Evolutionary conservation across 768 basidiomycete genomes (phyloP), one percentile per base, ranked within the genome.

Genomic region (Termitomyces sp.): DNA sequence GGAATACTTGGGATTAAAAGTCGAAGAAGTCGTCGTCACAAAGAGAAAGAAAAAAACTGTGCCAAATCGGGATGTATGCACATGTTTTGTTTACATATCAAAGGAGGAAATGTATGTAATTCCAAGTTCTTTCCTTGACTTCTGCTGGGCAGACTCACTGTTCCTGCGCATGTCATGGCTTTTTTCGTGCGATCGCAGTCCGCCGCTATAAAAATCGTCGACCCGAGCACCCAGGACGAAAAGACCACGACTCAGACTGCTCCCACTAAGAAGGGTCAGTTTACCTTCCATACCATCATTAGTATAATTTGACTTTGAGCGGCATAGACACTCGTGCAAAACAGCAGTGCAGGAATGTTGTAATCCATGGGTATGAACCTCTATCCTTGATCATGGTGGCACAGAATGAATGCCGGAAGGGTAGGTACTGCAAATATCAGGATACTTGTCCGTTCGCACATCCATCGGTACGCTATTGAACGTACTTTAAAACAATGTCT

Each of bases 381-480:
- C 14, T 14, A 20, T 32, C 13, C 4, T 38, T 40, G 38, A 38
- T 42, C 13, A 20, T 43, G 16, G 16, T 24, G 22, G 20, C 35
- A 49, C n/a, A 16, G 20, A 46, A 24, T 51, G 13, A 54, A 44
- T 42, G 16, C 28, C 42, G 30, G 22, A 26, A 54, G 24, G 18
- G 16, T 57, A 94, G 92, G 43, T 86, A 79, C 57, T 95, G 93
- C 76, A 88, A 89, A 75, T 92, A 80, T 64, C 84, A 94, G 72
- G 88, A 90, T 66, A 90, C 90, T 58, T 95, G 93, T 73, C 76
- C 81, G 51, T 94, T 89, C 69, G 84, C 84, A 64, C 93, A 94
- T 70, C 91, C 92, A 50, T 77, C 83, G 65, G 87, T 89, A 68
- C 58, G 79, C 67, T 44, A 60, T 20, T 50, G 43, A 33, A 56